Conservation (phyloP, 1,284 basidiomycete species). For the Trichosporon sp. region DNA sequence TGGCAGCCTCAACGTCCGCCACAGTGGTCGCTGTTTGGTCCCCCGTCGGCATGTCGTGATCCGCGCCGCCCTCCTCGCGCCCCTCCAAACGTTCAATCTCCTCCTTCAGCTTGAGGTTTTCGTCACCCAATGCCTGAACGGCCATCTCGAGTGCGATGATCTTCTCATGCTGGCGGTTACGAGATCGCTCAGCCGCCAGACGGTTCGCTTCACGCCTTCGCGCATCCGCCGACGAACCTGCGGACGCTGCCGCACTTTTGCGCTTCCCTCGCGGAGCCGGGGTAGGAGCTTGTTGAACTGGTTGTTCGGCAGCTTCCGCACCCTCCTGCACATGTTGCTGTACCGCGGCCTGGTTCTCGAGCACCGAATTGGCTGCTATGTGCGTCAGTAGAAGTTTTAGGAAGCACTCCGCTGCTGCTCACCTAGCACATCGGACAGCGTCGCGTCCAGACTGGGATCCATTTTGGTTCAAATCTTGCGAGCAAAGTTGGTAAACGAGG, state of each 20-base stretch:
- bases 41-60: not conserved
- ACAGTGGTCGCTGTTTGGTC: not conserved
- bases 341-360: not conserved
- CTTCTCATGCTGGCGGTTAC: conserved; percentile 47
- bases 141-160: conserved; percentile 44
- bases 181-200: conserved; percentile 53
- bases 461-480: conserved; percentile 16
- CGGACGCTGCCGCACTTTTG: not conserved
- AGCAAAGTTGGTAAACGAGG: not conserved
- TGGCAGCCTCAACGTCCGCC: conserved; percentile 19
- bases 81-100: conserved; percentile 45
- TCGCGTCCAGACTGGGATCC: conserved; percentile 28
- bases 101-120: conserved; percentile 48
- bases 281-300: not conserved
- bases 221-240: conserved; percentile 37
- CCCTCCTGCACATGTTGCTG: not conserved
- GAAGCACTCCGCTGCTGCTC: not conserved
- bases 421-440: conserved; percentile 32
- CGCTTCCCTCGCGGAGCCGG: conserved; percentile 10
- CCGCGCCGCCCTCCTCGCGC: conserved; percentile 18
- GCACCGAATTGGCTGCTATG: conserved; percentile 4
- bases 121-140: conserved; percentile 42
- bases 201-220: conserved; percentile 54
- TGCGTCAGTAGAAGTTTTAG: not conserved
- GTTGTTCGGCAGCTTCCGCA: conserved; percentile 2